A percentile compares a stretch with the other conserved stretches of the same genome.
Evolutionary conservation across 495 filamentous ascomycete genomes (phyloP).

Genomic region (Talaromyces trachyspermus): DNA sequence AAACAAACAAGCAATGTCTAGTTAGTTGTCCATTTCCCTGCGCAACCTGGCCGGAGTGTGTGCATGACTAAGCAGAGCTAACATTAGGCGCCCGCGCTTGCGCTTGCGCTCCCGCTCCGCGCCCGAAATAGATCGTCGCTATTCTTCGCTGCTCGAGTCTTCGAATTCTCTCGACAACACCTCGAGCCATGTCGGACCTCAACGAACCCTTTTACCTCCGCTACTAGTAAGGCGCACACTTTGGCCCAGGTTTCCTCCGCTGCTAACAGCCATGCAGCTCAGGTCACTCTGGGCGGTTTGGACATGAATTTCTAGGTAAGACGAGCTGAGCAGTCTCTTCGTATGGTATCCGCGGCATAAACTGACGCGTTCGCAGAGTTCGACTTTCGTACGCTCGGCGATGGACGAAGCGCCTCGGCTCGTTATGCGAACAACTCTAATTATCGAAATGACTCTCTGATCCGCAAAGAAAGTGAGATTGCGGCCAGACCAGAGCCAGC

Average conservation of each 20-base stretch:
- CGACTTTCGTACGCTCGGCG: conserved; percentile 86
- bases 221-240: conserved; percentile 70
- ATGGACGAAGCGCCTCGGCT: conserved; percentile 90
- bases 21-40: conserved; percentile 39
- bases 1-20: conserved; percentile 25
- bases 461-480: conserved; percentile 95
- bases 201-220: conserved; percentile 89
- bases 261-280: conserved; percentile 61
- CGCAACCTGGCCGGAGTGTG: conserved; percentile 38
- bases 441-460: conserved; percentile 97
- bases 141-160: no score
- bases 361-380: conserved; percentile 63
- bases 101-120: background rate
- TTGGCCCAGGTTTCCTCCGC: conserved; percentile 36
- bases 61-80: conserved; percentile 40
- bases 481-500: no score
- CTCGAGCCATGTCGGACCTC: conserved; percentile 39
- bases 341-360: background rate
- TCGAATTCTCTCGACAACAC: no score
- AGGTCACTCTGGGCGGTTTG: conserved; percentile 94
- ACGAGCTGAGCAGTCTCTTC: background rate
- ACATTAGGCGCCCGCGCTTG: background rate
- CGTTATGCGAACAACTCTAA: conserved; percentile 99
- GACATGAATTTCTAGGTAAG: conserved; percentile 95
- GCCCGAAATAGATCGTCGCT: no score